Evolutionary conservation across 164 flowering plant species (phyloP), one percentile per base, ranked within the genome.

Genomic region (Echeveria elegans): DNA sequence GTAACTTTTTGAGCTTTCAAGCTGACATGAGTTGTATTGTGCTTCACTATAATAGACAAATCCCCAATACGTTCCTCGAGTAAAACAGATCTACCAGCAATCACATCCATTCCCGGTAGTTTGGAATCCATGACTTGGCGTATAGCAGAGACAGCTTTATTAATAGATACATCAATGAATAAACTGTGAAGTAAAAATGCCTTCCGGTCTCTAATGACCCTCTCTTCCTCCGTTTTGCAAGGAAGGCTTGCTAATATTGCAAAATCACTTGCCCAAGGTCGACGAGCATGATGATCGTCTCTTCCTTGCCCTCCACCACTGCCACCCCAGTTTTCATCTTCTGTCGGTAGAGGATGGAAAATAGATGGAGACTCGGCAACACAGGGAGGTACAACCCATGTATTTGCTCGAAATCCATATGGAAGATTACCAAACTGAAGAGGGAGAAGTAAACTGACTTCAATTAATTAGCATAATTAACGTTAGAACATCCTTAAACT

Each of bases 351-450:
- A 56, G 91, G 64, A 29, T 76, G 81, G 66, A 86, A 86, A 66
- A 72, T 75, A 58, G 85, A 75, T 37, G 86, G 84, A 67, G 82
- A 77, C 58, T 85, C 93, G 6, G 72, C 77, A 76, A 82, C 73
- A 53, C 82, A 74, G 58, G 91, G 86, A 74, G 91, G 88, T 21
- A 84, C 86, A 72, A 94, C 86, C 97, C 97, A 94, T 43, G 97
- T 84, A 71, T 94, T 94, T 68, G 92, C 87, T 50, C 98, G 96
- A 71, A 89, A 88, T 37, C 97, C 97, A 82, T 83, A 94, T 30
- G 98, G 98, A 70, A 94, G 92, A 78, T 94, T 91, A 26, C 98
- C 98, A 81, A 90, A 94, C 98, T 94, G 85, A 67, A 82, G 37
- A 41, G 3, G 10, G 58, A 24, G 56, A 60, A 18, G 23, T 50